Evolutionary conservation across 176 grass and related monocot species (phyloP), one percentile per base, ranked within the genome.

Genomic region (Bolboschoenus planiculmis): DNA sequence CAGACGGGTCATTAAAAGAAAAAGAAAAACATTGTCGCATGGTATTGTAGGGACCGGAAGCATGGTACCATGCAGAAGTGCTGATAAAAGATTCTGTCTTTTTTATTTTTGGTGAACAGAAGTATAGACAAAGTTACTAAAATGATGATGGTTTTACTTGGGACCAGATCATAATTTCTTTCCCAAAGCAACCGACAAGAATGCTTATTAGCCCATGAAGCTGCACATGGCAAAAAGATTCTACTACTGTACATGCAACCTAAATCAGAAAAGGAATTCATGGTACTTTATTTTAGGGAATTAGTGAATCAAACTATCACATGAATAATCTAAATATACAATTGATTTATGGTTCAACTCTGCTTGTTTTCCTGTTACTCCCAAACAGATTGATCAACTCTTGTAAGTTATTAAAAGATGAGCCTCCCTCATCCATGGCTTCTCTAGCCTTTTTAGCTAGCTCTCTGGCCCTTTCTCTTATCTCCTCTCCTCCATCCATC

Each of bases 341-440:
- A 30, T n/a, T n/a, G n/a, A 53, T 75, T 21, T 75, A 75, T 48
- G 24, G 4, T 75, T 75, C 11, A 29, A 50, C 1, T 75, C 3
- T 11, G 0, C 4, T 27, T 0, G 24, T 48, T 10, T 48, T 42
- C 0, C 43, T 16, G 1, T 23, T 14, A 40, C 39, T 53, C 78
- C 60, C 67, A 71, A 87, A 87, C 75, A 88, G 79, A 73, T 82
- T 56, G 48, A 95, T 87, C 78, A 92, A 37, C 42, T 82, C 10
- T 2, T 40, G 87, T 26, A 88, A 62, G 31, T 90, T 92, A 35
- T 84, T 79, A 66, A 11, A 90, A 4, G 91, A 97, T 57, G 89
- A 93, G 50, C 89, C 91, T 64, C 88, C 91, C 67, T 86, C 44
- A 47, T 85, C 50, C 64, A 90, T 80, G 79, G 94, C 89, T 51